Conservation (phyloP, 805 yeast species). For the Saccharomyces kudriavzevii region DNA sequence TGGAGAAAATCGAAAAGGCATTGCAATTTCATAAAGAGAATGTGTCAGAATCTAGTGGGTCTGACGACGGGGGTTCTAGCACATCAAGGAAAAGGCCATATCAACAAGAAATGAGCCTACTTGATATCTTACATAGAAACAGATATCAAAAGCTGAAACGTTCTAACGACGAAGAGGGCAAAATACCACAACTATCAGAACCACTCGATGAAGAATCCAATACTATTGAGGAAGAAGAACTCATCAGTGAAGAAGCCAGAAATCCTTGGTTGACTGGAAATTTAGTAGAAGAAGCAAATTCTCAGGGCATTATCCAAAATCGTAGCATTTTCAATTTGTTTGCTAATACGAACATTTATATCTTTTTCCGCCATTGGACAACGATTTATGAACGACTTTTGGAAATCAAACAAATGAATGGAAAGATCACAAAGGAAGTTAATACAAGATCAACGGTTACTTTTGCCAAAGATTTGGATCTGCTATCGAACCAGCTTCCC, state of each 20-base stretch:
- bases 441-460: constrained; percentile 52
- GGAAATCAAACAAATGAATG: constrained; percentile 68
- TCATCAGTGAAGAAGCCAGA: constrained; percentile 24
- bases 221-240: constrained; percentile 28
- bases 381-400: constrained; percentile 71
- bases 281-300: constrained; percentile 26
- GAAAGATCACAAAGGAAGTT: constrained; percentile 65
- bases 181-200: constrained; percentile 12
- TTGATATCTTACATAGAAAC: constrained; percentile 27
- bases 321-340: constrained; percentile 67
- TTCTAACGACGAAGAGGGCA: constrained; percentile 17
- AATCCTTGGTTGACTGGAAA: constrained; percentile 31
- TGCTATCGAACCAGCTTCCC: constrained; percentile 70
- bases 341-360: constrained; percentile 81
- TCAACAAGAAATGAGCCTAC: constrained; percentile 17
- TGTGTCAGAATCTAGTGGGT: constrained; percentile 21
- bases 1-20: constrained; percentile 38
- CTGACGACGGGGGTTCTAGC: constrained; percentile 9
- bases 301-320: constrained; percentile 25
- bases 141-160: constrained; percentile 33
- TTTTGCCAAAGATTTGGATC: constrained; percentile 81
- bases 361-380: constrained; percentile 78
- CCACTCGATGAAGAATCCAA: constrained; percentile 20
- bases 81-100: constrained; percentile 27
- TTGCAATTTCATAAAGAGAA: constrained; percentile 22